Evolutionary conservation across 1,284 basidiomycete species (phyloP).

Genomic region (Rhodofomes roseus): DNA sequence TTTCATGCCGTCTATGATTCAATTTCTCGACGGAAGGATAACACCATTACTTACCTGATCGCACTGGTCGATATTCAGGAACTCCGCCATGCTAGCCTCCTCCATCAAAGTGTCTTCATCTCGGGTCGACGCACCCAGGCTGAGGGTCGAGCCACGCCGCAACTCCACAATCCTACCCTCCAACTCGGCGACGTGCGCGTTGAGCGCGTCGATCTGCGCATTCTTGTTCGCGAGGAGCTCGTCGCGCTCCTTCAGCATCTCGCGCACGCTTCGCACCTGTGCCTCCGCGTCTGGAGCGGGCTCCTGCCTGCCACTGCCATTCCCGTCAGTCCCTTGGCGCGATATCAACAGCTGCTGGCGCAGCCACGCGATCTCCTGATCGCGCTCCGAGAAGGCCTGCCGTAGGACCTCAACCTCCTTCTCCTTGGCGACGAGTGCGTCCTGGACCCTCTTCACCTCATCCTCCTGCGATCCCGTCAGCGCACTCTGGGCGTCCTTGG

Average conservation of each 20-base stretch:
- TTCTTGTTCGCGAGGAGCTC: not conserved
- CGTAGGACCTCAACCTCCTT: not conserved
- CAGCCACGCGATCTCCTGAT: not conserved
- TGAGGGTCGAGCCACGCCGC: not conserved
- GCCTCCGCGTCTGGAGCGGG: not conserved
- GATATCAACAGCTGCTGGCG: not conserved
- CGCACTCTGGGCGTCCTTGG: too few relatives aligned
- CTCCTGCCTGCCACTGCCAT: not conserved
- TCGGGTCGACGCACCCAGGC: too few relatives aligned
- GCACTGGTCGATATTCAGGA: not conserved
- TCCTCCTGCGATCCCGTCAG: too few relatives aligned
- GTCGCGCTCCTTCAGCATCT: not conserved
- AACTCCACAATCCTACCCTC: not conserved
- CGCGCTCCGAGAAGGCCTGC: not conserved
- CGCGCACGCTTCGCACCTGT: not conserved
- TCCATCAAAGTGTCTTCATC: not conserved
- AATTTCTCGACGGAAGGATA: too few relatives aligned
- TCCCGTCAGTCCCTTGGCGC: not conserved
- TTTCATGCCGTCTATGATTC: too few relatives aligned
- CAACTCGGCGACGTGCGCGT: not conserved
- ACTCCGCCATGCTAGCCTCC: not conserved
- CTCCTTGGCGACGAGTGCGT: not conserved
- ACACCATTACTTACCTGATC: not conserved
- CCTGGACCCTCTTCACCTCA: too few relatives aligned
- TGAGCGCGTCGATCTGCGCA: not conserved